Base-by-base conservation (phyloP, 805 yeast species). In the Torulaspora gathmanii region DNA sequence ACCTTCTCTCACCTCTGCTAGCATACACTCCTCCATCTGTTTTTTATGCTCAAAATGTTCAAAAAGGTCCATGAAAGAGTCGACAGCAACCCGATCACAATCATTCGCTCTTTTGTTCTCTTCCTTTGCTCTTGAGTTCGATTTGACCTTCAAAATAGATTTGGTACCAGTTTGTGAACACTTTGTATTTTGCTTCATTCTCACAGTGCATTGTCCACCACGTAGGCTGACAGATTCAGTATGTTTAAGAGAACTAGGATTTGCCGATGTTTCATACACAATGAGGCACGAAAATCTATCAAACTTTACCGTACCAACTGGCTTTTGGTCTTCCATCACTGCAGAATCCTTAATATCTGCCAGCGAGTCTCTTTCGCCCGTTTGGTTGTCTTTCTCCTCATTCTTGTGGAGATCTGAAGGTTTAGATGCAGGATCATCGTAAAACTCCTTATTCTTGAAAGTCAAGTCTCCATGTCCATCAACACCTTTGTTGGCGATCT, bases 11-110 rank as follows among this genome's bases (percentile, higher is more conserved):
- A 63, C 55, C 31, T 56, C 63, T 4, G 59, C 58, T 39, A 69
- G 56, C 23, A 52, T 59, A 5, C 60, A 61, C 46, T 65, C 74
- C 13, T 63, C 64, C 29, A 57, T 61, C 37, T 60, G 53, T 13
- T 69, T 60, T 37, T 61, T 55, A 27, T 60, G 57, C 45, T 72
- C 75, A 45, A 65, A 66, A 6, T 63, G 54, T 17, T 67, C 69
- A 37, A 72, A 64, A 33, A 60, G 60, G 11, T 57, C 52, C 33
- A 72, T 36, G 46, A 72, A 71, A 3, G 65, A 65, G 3, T 58
- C 64, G 19, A 70, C 56, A 10, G 59, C 67, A 9, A 71, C 70
- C 13, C 50, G 59, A 45, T 71, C 75, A 45, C 74, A 69, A 19
- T 56, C 55, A n/a, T 51, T 55, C 1, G 73, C 75, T 47, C 70